phyloP scores from a whole-genome alignment of 768 basidiomycete species.

The Leccinellum albellum region DNA sequence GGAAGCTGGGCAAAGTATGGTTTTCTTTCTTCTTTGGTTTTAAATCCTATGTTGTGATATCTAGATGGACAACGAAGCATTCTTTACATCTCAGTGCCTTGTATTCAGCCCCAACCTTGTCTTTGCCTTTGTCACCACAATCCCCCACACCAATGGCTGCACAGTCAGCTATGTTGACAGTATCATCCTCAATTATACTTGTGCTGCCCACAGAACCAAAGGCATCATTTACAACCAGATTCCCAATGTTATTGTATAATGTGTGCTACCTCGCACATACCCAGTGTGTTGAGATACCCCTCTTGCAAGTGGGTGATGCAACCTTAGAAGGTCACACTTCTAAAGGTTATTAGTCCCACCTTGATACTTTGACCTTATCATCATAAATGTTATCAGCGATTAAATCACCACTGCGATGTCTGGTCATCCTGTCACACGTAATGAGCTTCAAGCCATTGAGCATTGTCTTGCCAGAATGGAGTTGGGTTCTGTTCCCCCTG shows the following conservation, averaged over 20 bases:
- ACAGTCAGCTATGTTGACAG: conserved; percentile 3
- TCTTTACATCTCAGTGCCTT: conserved; percentile 56
- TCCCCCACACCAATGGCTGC: conserved; percentile 14
- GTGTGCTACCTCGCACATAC: conserved; percentile 82
- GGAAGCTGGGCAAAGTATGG: conserved; percentile 71
- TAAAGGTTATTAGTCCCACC: no score
- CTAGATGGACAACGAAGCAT: conserved; percentile 65
- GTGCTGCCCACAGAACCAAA: conserved; percentile 28
- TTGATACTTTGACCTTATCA: no score
- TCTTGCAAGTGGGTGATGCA: conserved; percentile 74
- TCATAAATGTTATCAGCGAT: no score
- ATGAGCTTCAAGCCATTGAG: no score
- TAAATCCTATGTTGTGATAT: neutral
- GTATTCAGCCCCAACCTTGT: conserved; percentile 29
- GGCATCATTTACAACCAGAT: conserved; percentile 71
- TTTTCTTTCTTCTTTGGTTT: neutral
- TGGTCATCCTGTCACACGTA: no score
- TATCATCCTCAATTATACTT: conserved; percentile 30
- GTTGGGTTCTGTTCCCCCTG: no score
- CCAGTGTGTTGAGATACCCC: conserved; percentile 68
- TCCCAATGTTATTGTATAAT: conserved; percentile 81
- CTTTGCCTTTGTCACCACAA: conserved; percentile 33
- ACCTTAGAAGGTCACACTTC: no score
- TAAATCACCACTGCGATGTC: no score
- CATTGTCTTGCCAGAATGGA: no score